Evolutionary conservation across 768 basidiomycete species (phyloP).

Genomic region (Tricholoma hemisulphureum): DNA sequence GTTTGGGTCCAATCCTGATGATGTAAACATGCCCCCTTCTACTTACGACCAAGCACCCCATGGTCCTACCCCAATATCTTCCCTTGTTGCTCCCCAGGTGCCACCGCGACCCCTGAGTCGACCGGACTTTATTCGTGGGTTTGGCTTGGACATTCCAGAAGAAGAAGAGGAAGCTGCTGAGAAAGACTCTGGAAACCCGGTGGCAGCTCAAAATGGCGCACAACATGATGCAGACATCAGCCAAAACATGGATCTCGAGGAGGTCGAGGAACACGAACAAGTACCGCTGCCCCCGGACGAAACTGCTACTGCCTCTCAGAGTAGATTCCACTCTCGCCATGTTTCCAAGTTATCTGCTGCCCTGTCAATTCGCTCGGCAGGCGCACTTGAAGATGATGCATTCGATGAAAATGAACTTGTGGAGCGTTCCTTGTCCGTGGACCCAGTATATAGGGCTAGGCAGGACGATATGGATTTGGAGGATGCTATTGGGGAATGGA

Average conservation of each 20-base stretch:
- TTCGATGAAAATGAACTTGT: constrained; percentile 23
- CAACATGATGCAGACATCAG: not conserved
- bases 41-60: constrained; percentile 42
- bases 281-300: constrained; percentile 33
- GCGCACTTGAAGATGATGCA: constrained; percentile 44
- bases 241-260: constrained; percentile 37
- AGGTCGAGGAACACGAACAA: constrained; percentile 29
- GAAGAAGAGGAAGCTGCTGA: constrained; percentile 55
- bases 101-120: constrained; percentile 50
- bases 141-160: constrained; percentile 77
- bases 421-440: constrained; percentile 1
- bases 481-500: constrained; percentile 71
- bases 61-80: constrained; percentile 49
- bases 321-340: constrained; percentile 64
- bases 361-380: constrained; percentile 62
- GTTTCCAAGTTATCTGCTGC: constrained; percentile 66
- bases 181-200: constrained; percentile 20
- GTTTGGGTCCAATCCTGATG: constrained; percentile 58
- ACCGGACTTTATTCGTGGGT: constrained; percentile 76
- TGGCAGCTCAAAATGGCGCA: constrained; percentile 16
- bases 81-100: constrained; percentile 44
- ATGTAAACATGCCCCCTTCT: constrained; percentile 23
- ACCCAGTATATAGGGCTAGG: constrained; percentile 7
- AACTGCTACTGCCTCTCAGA: constrained; percentile 47
- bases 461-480: constrained; percentile 26